Evolutionary conservation across 2,329 filamentous ascomycete genomes (phyloP), one percentile per base, ranked within the genome.

Genomic region (Periglandula ipomoeae): DNA sequence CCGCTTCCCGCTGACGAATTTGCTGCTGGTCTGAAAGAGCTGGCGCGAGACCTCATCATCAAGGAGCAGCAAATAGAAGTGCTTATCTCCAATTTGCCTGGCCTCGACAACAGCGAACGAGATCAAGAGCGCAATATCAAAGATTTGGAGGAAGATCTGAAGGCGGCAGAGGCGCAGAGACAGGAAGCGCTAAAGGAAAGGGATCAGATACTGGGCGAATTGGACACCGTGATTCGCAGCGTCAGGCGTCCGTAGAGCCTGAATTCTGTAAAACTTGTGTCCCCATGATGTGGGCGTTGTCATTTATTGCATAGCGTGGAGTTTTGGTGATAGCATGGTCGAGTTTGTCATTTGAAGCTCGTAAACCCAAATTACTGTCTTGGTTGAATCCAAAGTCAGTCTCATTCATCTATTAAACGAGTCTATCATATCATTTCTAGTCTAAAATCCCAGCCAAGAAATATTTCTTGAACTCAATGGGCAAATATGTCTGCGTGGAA

Each of bases 1-100:
- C 75, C 83, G 3, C 72, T 84, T 23, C 71, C 79, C 1, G 66
- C 76, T 9, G 80, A 85, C 38, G 78, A 80, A 45, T 87, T 88
- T 65, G 73, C 77, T 48, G 76, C 78, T 3, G 79, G 83, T 42
- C 77, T 89, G 61, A 72, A 81, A 52, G 87, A 91, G 64, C 72
- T 93, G 47, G 85, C 86, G 34, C 78, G 79, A 53, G 87, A 91
- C 61, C 72, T 93, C 23, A 82, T 91, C 50, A 65, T 86, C 50
- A 89, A 90, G 60, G 84, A 89, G 58, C 86, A 90, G 68, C 85
- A 91, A 68, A 89, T 93, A 53, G 87, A 93, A 64, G 73, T 79
- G 40, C 70, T 93, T 43, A 86, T 91, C 50, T 84, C 82, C 15
- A 79, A 76, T 20, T 72, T 94, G 2, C 88, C 88, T 0, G 88